Base-by-base conservation (phyloP, 108 stramenopile species). In the Discostella stelligeroides region DNA sequence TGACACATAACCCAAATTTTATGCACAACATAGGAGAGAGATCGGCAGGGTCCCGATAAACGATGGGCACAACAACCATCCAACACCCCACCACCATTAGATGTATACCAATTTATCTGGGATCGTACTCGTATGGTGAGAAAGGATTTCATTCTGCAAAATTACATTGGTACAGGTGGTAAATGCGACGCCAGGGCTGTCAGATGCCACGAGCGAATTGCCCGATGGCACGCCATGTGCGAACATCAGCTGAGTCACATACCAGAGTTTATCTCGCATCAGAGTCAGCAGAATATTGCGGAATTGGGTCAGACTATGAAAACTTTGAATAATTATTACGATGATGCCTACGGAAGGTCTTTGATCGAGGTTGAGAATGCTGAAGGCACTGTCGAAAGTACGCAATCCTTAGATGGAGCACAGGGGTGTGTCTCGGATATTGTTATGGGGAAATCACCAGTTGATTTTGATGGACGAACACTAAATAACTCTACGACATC, bases 101-200 rank as follows among this genome's bases (percentile, higher is more conserved):
- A 94, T 66, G 91, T 92, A 7, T 94, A 96, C 74, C 86, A 89
- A 51, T 96, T 96, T 50, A 86, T 96, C 57, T 96, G 92, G 92
- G 90, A 96, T 80, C 70, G 95, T 17, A 91, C 89, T 20, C 79
- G 92, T 37, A 91, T 91, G 91, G 80, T 94, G 27, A 83, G 91
- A 60, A 92, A 92, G 63, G 95, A 96, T 76, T 94, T 92, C 60
- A 94, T 88, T 45, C 68, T 96, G 13, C 92, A 94, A 68, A 96
- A 96, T 70, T 96, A 92, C 64, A 89, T 91, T 45, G 92, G 90
- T 11, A 91, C 85, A 9, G 91, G 92, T 6, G 95, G 95, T 9
- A 84, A 81, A 29, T 92, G 91, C 54, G 88, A 91, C 57, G 90
- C 90, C 12, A 64, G 82, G 4, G 91, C 90, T 23, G 90, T 92